Evolutionary conservation across 2,329 filamentous ascomycete genomes (phyloP), one percentile per base, ranked within the genome.

Genomic region (Pseudogymnoascus pannorum): DNA sequence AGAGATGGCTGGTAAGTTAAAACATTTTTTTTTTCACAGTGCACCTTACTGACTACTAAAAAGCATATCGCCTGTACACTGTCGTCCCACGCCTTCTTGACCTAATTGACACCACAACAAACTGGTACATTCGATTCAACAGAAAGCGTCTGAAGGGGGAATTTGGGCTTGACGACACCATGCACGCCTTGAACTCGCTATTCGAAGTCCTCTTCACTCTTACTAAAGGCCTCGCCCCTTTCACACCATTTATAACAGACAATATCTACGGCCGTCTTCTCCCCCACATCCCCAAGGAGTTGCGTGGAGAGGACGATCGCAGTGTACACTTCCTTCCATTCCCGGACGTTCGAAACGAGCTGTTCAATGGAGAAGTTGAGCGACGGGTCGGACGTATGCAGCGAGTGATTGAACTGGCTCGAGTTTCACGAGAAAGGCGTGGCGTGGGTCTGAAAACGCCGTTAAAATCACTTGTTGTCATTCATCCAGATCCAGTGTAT

Each of bases 91-190:
- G 89, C 65, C 77, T 97, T 63, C 81, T 96, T 16, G 83, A 82
- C 62, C 82, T 96, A 70, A 95, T 97, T 66, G 93, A 97, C 70
- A 92, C 95, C 75, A 92, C 90, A 3, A 97, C 92, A n/a, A 97
- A 97, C 76, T 97, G 92, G 92, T 97, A 97, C 76, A 97, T 97
- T 73, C 85, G 92, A 64, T 95, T 96, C 79, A 97, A 97, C 79
- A 84, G 92, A 60, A 89, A 89, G 74, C 86, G 92, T 60, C 80
- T 96, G 67, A 97, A 96, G 84, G 92, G 92, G 44, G 92, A 95
- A 72, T 86, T 91, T 66, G 91, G 92, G 16, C 75, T 91, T 22
- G 83, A 92, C 12, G 94, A 97, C 72, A 97, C 94, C 9, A 79
- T 88, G 58, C 91, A 96, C 70, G 94, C 93, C 0, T 80, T 99